Conservation (phyloP, 2,329 filamentous ascomycete species). For the Akanthomyces lecanii region DNA sequence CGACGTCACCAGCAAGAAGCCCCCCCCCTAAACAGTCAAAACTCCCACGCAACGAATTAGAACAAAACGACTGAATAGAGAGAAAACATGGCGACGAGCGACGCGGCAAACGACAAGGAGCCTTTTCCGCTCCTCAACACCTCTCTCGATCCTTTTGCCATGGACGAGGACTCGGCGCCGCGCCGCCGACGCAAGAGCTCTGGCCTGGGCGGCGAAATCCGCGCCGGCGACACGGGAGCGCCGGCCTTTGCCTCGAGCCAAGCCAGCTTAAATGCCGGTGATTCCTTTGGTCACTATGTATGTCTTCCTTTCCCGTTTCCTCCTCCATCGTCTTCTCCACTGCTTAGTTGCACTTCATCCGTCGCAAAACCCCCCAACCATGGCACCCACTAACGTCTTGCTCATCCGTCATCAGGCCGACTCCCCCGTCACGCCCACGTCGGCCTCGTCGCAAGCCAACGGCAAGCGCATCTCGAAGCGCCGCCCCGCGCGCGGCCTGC, state of each 20-base stretch:
- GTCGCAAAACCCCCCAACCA: not conserved
- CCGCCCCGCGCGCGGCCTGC: conserved; percentile 49
- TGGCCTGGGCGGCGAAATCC: conserved; percentile 49
- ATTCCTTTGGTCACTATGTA: conserved; percentile 9
- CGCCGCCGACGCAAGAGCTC: conserved; percentile 55
- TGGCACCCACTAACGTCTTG: conserved; percentile 2
- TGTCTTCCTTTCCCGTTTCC: not conserved
- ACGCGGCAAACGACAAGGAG: conserved; percentile 30
- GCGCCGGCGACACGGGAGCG: conserved; percentile 52
- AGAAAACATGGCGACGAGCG: conserved; percentile 9
- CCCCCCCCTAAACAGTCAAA: too few relatives aligned
- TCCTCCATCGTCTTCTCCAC: too few relatives aligned
- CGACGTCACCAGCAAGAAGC: not conserved
- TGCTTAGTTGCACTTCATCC: not conserved
- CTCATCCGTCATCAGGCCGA: conserved; percentile 18
- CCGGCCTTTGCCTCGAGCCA: conserved; percentile 51
- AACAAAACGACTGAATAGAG: too few relatives aligned
- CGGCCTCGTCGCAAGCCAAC: conserved; percentile 11
- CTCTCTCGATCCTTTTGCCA: conserved; percentile 43
- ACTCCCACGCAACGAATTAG: too few relatives aligned
- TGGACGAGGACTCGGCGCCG: conserved; percentile 31
- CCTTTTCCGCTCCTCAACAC: conserved; percentile 54
- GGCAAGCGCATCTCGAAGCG: conserved; percentile 48
- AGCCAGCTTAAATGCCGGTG: conserved; percentile 37
- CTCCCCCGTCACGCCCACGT: conserved; percentile 14